Conservation (phyloP, 2,329 filamentous ascomycete genomes). For the Onygenales sp. region DNA sequence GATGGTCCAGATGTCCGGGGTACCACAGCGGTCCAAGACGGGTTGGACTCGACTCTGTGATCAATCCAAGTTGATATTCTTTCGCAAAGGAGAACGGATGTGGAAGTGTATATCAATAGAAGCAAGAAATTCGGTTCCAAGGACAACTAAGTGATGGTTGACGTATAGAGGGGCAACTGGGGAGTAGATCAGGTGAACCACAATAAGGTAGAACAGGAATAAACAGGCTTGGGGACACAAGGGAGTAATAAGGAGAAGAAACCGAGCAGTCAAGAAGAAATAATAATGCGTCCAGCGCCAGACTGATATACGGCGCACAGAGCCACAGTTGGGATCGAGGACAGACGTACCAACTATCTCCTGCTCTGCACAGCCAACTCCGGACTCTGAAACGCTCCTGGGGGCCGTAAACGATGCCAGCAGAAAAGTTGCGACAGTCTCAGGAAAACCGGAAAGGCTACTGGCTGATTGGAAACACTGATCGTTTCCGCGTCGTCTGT, state of each 20-base stretch:
- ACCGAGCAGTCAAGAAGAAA: neutral
- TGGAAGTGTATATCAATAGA: neutral
- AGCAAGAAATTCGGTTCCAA: no score
- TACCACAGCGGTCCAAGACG: no score
- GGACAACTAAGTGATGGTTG: no score
- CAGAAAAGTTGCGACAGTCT: neutral
- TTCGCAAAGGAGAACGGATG: no score
- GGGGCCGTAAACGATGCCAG: neutral
- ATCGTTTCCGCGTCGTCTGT: neutral
- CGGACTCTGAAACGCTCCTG: conserved; percentile 4
- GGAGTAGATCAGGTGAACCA: neutral
- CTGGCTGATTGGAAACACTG: conserved; percentile 3
- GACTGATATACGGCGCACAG: neutral
- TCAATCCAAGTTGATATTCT: no score
- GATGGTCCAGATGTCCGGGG: no score
- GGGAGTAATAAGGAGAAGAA: neutral
- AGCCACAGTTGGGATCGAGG: no score
- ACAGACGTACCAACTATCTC: no score
- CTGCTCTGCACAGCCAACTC: neutral
- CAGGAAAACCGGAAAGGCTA: conserved; percentile 2
- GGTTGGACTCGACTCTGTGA: no score
- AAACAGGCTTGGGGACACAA: neutral
- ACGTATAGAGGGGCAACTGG: neutral
- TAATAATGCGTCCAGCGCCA: conserved; percentile 8
- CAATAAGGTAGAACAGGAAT: neutral